phyloP scores from a whole-genome alignment of 2,329 filamentous ascomycete species.

The Eutypa lata region DNA sequence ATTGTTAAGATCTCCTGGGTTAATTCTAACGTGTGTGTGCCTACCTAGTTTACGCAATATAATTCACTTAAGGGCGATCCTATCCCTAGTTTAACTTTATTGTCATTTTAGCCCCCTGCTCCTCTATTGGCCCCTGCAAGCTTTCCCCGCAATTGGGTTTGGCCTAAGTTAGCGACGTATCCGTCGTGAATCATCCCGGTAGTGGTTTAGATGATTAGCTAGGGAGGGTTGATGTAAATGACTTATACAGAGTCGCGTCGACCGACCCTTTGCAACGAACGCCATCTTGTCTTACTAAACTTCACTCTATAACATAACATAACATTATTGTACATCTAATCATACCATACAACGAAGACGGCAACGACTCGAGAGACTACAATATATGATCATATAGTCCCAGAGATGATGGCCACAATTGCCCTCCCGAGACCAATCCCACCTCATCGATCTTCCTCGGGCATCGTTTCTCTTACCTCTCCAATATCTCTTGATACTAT shows the following conservation, averaged over 20 bases:
- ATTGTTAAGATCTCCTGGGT: too few relatives aligned
- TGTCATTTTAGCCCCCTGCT: background rate
- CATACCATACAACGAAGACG: background rate
- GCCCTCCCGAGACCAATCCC: conserved; percentile 48
- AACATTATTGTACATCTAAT: background rate
- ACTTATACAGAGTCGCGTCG: background rate
- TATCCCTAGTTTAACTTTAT: background rate
- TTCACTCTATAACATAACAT: too few relatives aligned
- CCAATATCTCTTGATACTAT: conserved; percentile 41
- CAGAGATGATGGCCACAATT: conserved; percentile 50
- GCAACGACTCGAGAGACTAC: background rate
- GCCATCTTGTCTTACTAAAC: too few relatives aligned
- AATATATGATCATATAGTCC: background rate
- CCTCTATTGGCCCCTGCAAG: background rate
- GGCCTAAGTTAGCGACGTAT: background rate
- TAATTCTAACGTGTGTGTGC: too few relatives aligned
- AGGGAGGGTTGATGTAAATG: background rate
- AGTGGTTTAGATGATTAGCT: background rate
- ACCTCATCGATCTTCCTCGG: conserved; percentile 41
- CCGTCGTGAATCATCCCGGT: background rate
- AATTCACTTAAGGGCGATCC: too few relatives aligned
- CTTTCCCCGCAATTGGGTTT: background rate
- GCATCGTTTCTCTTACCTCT: conserved; percentile 37
- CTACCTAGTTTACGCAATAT: too few relatives aligned
- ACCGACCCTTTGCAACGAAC: too few relatives aligned